Evolutionary conservation across 163 green algal genomes (phyloP).

Genomic region (Picocystis sp.): DNA sequence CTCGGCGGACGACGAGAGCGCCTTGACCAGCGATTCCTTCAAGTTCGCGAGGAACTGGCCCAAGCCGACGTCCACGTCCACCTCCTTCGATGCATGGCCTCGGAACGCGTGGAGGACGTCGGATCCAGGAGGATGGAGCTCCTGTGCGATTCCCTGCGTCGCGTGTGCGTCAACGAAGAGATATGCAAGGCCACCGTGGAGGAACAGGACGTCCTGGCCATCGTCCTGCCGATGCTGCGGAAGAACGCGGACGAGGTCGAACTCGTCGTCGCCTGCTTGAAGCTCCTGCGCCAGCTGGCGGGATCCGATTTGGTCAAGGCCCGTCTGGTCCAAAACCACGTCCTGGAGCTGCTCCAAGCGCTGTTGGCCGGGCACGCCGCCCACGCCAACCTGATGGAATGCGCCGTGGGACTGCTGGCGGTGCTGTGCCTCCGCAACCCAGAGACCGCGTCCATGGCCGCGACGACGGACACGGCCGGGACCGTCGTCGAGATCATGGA

Average conservation of each 20-base stretch:
- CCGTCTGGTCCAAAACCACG: conserved; percentile 31
- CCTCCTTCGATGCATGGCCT: conserved; percentile 20
- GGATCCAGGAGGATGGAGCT: conserved; percentile 3
- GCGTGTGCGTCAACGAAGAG: conserved; percentile 59
- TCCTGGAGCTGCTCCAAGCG: conserved; percentile 14
- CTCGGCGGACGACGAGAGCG: conserved; percentile 54
- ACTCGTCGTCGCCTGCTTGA: conserved; percentile 20
- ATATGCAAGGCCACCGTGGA: conserved; percentile 42
- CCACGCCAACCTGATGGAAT: conserved; percentile 16
- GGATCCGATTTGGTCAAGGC: conserved; percentile 59
- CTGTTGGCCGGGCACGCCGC: conserved; percentile 14
- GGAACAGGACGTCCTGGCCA: too few relatives aligned
- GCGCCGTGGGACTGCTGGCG: conserved; percentile 53
- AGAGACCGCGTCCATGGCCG: conserved; percentile 21
- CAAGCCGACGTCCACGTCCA: conserved; percentile 34
- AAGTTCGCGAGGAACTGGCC: conserved; percentile 49
- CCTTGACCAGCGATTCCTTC: conserved; percentile 50
- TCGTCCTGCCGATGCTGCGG: too few relatives aligned
- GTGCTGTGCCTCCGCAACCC: conserved; percentile 61
- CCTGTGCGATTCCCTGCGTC: conserved; percentile 19
- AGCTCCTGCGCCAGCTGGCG: conserved; percentile 60
- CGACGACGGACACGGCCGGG: conserved; percentile 37
- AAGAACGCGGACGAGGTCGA: conserved; percentile 8
- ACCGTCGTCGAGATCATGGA: conserved; percentile 34
- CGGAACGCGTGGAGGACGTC: neutral